These are phyloP conservation scores for Talaromyces borbonicus DNA, from an alignment of 495 filamentous ascomycete genomes.

Conservation along the genomic window DNA sequence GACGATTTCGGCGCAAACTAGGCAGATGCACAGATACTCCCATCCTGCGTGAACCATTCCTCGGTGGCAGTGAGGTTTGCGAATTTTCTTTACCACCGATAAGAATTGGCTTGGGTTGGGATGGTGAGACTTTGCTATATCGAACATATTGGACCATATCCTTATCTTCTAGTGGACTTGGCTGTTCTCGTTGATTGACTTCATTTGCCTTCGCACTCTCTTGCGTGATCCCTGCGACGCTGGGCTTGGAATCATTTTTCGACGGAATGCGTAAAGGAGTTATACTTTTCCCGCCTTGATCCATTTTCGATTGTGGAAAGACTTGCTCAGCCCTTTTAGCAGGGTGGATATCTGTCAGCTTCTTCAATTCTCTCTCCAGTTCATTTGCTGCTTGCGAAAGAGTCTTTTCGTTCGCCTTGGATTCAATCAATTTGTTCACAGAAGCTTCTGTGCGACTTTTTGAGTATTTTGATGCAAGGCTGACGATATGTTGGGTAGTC, in stretches of 20 bases:
- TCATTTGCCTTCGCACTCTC: no score
- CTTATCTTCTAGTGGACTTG: background rate
- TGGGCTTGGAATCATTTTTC: background rate
- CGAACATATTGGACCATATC: background rate
- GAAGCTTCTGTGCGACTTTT: background rate
- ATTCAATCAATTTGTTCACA: background rate
- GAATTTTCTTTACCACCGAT: background rate
- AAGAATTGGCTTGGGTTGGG: background rate
- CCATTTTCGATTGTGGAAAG: background rate
- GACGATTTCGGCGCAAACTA: background rate
- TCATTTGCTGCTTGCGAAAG: background rate
- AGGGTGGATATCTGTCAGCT: background rate
- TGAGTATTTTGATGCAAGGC: background rate
- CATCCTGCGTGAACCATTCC: background rate
- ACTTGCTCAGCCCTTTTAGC: background rate
- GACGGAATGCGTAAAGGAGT: background rate
- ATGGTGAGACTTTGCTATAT: background rate
- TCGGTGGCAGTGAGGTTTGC: background rate
- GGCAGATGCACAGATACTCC: background rate
- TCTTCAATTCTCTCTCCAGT: background rate
- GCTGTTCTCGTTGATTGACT: no score
- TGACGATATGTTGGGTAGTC: background rate
- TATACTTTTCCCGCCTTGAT: background rate
- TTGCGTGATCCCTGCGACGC: no score
- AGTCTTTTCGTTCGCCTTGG: background rate